A percentile compares a stretch with the other conserved stretches of the same genome.
Evolutionary conservation across 495 filamentous ascomycete genomes (phyloP).

Genomic region (Penicillium pulvis): DNA sequence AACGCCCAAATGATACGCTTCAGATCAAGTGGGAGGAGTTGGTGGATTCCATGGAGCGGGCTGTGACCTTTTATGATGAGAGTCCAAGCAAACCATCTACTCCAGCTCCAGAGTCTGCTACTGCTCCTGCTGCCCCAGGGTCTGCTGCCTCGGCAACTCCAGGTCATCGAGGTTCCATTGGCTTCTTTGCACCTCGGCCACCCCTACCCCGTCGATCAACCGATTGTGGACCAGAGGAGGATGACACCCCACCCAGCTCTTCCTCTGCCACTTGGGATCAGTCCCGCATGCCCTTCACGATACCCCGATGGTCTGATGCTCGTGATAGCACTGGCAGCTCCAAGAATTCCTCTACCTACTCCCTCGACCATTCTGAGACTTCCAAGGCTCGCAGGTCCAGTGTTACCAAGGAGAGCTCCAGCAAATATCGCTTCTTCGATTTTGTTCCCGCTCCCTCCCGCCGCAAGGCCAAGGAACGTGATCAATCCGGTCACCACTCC

Average conservation of each 20-base stretch:
- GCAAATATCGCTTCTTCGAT: slow-evolving; percentile 52
- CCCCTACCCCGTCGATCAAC: slow-evolving; percentile 47
- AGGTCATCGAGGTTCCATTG: slow-evolving; percentile 47
- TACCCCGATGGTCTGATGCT: slow-evolving; percentile 47
- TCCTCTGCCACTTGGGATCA: slow-evolving; percentile 56
- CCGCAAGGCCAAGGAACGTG: slow-evolving; percentile 48
- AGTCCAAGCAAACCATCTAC: slow-evolving; percentile 41
- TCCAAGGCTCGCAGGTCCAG: slow-evolving; percentile 46
- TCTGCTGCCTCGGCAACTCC: slow-evolving; percentile 5
- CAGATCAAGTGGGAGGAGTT: slow-evolving; percentile 72
- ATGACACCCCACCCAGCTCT: slow-evolving; percentile 54
- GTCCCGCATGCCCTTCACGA: slow-evolving; percentile 42
- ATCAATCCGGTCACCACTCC: slow-evolving; percentile 41
- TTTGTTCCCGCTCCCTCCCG: slow-evolving; percentile 46
- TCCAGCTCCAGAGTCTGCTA: slow-evolving; percentile 37
- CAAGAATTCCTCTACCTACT: slow-evolving; percentile 51
- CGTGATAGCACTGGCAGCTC: slow-evolving; percentile 51
- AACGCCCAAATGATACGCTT: slow-evolving; percentile 59
- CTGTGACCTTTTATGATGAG: slow-evolving; percentile 51
- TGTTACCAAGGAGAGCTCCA: slow-evolving; percentile 47
- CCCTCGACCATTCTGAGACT: slow-evolving; percentile 45
- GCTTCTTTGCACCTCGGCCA: slow-evolving; percentile 44
- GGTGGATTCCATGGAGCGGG: slow-evolving; percentile 65
- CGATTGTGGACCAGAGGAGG: slow-evolving; percentile 42
- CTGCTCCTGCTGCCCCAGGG: slow-evolving; percentile 3